Evolutionary conservation across 805 yeast species (phyloP).

Genomic region (Nakazawaea holstii): DNA sequence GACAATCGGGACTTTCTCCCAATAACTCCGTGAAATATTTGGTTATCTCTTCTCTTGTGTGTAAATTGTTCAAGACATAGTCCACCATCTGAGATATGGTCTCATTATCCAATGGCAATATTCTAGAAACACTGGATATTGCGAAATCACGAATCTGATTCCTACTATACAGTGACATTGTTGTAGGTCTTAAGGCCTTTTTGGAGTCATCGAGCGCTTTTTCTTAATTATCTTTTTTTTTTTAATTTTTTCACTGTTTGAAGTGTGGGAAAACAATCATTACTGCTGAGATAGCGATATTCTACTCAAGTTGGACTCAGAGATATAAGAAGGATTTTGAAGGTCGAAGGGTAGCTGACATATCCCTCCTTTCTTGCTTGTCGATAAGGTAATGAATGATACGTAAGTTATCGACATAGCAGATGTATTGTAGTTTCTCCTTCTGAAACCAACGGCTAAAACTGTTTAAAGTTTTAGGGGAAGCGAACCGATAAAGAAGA

Average conservation of each 20-base stretch:
- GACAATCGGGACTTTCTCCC: constrained; percentile 52
- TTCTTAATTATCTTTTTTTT: background rate
- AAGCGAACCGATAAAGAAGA: background rate
- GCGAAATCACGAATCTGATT: constrained; percentile 21
- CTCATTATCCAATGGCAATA: constrained; percentile 57
- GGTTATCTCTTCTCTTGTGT: constrained; percentile 40
- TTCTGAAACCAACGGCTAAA: constrained; percentile 1
- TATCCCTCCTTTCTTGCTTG: too few relatives aligned
- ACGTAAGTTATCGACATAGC: too few relatives aligned
- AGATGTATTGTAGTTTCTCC: background rate
- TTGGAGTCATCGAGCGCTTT: too few relatives aligned
- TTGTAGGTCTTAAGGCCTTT: background rate
- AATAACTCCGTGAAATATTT: constrained; percentile 49
- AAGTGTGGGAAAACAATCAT: too few relatives aligned
- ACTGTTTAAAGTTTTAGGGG: background rate
- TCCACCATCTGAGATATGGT: constrained; percentile 49
- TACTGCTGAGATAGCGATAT: too few relatives aligned
- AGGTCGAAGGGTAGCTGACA: too few relatives aligned
- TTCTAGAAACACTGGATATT: constrained; percentile 17
- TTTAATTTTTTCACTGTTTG: background rate
- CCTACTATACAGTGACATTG: constrained; percentile 13
- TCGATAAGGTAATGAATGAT: too few relatives aligned
- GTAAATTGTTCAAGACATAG: constrained; percentile 39
- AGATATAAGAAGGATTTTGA: too few relatives aligned
- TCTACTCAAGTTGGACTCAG: too few relatives aligned